A percentile compares a stretch with the other conserved stretches of the same genome.
Evolutionary conservation across 306 rosid genomes (phyloP).

Genomic region (Gynostemma pentaphyllum): DNA sequence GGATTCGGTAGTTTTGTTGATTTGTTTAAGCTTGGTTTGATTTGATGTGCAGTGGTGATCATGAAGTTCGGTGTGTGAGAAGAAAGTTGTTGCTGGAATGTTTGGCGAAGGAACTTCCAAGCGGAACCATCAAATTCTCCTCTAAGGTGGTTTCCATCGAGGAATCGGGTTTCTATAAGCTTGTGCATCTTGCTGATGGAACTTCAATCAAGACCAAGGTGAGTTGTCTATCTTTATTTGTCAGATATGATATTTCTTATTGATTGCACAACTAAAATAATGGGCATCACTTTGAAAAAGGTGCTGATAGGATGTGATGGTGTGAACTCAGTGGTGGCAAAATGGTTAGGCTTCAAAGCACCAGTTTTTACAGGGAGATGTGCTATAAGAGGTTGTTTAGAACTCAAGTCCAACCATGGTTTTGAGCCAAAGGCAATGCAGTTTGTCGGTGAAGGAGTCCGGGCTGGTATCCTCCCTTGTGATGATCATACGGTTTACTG

Average conservation of each 20-base stretch:
- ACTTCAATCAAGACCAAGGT: conserved; percentile 50
- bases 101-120: conserved; percentile 55
- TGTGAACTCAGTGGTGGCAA: conserved; percentile 64
- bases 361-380: conserved; percentile 33
- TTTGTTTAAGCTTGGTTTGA: neutral
- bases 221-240: neutral
- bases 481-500: conserved; percentile 35
- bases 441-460: conserved; percentile 42
- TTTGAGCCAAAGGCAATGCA: conserved; percentile 27
- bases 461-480: conserved; percentile 42
- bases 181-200: conserved; percentile 61
- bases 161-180: conserved; percentile 41
- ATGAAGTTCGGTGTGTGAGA: conserved; percentile 40
- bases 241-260: neutral
- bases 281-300: conserved; percentile 18
- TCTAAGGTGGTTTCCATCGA: conserved; percentile 67
- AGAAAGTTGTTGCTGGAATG: conserved; percentile 45
- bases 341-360: conserved; percentile 53
- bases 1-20: neutral
- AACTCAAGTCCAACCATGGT: conserved; percentile 16
- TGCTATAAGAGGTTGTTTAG: conserved; percentile 41
- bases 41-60: conserved; percentile 13
- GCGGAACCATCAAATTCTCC: conserved; percentile 46
- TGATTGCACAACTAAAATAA: neutral
- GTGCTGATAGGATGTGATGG: conserved; percentile 77